Conservation (phyloP, 2,329 filamentous ascomycete genomes). For the Aspergillus spinulosporus region DNA sequence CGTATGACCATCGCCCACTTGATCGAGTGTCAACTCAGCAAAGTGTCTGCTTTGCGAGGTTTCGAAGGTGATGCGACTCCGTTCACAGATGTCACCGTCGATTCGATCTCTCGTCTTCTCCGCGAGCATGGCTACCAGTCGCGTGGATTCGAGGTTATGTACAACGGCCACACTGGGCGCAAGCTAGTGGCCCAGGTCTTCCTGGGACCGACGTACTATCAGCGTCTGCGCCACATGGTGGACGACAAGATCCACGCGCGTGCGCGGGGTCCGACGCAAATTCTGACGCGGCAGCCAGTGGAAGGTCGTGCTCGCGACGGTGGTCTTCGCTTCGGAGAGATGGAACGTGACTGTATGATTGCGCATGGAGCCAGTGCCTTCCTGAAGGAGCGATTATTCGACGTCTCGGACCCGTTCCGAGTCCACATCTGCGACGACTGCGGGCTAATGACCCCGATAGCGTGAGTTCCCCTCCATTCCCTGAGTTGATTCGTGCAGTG, state of each 20-base stretch:
- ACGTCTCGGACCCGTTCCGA: slow-evolving; percentile 95
- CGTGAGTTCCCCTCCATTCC: slow-evolving; percentile 65
- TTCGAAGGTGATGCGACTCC: slow-evolving; percentile 97
- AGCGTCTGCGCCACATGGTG: slow-evolving; percentile 98
- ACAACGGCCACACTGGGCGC: slow-evolving; percentile 93
- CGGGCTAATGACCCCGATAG: slow-evolving; percentile 97
- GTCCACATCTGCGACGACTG: slow-evolving; percentile 99
- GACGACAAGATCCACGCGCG: slow-evolving; percentile 99
- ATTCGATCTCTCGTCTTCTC: slow-evolving; percentile 83
- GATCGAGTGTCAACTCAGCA: slow-evolving; percentile 97
- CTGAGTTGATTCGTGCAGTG: slow-evolving; percentile 16
- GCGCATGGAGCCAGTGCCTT: slow-evolving; percentile 97
- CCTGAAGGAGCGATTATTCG: slow-evolving; percentile 94
- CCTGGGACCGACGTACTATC: slow-evolving; percentile 97
- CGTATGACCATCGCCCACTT: slow-evolving; percentile 99
- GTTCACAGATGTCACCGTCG: slow-evolving; percentile 96
- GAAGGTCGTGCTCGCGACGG: slow-evolving; percentile 98
- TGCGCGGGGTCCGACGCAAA: slow-evolving; percentile 93
- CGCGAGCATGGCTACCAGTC: slow-evolving; percentile 92
- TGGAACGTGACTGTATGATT: slow-evolving; percentile 99
- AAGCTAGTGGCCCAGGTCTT: slow-evolving; percentile 95
- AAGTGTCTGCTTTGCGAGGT: slow-evolving; percentile 89
- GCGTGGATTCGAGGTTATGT: slow-evolving; percentile 97
- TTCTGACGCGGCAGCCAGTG: slow-evolving; percentile 93
- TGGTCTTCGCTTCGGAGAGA: slow-evolving; percentile 98